Percentiles rank a stretch among this genome's conserved stretches.
Conservation (phyloP, 225 moss, liverwort and hornwort genomes). For the Straminergon stramineum region DNA sequence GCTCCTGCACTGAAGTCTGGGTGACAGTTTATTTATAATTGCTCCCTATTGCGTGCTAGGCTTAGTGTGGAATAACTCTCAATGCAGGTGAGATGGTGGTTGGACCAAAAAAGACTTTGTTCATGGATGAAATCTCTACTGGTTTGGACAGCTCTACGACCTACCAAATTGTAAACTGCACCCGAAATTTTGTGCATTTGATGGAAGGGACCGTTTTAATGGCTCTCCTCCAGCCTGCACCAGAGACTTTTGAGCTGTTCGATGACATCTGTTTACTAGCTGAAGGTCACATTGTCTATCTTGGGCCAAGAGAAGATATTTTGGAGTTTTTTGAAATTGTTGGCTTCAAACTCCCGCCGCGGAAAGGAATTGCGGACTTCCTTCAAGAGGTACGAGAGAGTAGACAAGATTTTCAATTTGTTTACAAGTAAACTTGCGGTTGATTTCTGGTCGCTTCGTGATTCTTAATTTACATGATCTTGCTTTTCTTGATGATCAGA, state of each 20-base stretch:
- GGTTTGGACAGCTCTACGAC: constrained; percentile 58
- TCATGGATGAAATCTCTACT: constrained; percentile 63
- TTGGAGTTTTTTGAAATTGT: constrained; percentile 45
- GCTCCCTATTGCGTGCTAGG: neutral
- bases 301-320: constrained; percentile 43
- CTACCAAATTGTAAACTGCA: constrained; percentile 52
- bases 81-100: constrained; percentile 54
- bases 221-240: constrained; percentile 62
- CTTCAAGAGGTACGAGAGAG: constrained; percentile 41
- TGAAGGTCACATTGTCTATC: constrained; percentile 51
- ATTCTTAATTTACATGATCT: neutral
- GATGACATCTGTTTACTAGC: constrained; percentile 49
- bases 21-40: neutral
- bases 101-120: constrained; percentile 54
- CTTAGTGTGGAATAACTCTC: neutral
- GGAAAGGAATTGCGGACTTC: constrained; percentile 55
- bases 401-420: neutral
- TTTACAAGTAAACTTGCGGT: neutral
- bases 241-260: constrained; percentile 51
- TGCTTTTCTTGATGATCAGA: neutral
- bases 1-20: neutral
- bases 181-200: constrained; percentile 45
- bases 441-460: neutral
- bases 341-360: constrained; percentile 48
- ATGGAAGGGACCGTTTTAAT: constrained; percentile 55